Percentiles rank a stretch among this genome's conserved stretches.
Evolutionary conservation across 768 basidiomycete species (phyloP).

Genomic region (Cytidiella melzeri): DNA sequence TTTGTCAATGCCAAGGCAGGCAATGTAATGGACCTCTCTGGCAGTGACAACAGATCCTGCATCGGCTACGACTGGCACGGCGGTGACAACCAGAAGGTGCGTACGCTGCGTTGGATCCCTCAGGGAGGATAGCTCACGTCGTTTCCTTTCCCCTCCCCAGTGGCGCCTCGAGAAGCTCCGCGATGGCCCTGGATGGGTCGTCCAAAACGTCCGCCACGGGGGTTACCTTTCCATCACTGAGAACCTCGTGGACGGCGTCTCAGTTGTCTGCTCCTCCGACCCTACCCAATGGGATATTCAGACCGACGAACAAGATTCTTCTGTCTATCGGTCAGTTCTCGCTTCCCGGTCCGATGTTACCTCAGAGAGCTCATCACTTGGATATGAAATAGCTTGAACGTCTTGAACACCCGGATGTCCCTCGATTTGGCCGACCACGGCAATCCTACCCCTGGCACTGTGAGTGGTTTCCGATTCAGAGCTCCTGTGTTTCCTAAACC

Average conservation of each 20-base stretch:
- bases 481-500: background rate
- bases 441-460: conserved; percentile 35
- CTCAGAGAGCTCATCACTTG: background rate
- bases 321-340: conserved; percentile 36
- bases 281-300: conserved; percentile 46
- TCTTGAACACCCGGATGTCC: conserved; percentile 37
- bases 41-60: conserved; percentile 41
- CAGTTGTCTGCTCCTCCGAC: conserved; percentile 30
- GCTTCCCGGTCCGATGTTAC: background rate
- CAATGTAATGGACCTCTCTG: conserved; percentile 52
- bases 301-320: conserved; percentile 34
- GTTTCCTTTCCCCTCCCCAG: conserved; percentile 23
- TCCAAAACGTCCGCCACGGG: conserved; percentile 37
- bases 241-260: conserved; percentile 32
- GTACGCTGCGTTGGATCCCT: background rate
- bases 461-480: background rate
- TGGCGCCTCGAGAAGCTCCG: conserved; percentile 38
- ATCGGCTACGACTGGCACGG: conserved; percentile 41
- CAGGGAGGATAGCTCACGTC: background rate
- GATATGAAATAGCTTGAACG: conserved; percentile 35
- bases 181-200: conserved; percentile 25
- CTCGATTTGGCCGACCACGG: conserved; percentile 46
- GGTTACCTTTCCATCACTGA: conserved; percentile 5
- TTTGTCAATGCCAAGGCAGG: conserved; percentile 47
- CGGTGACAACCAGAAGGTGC: conserved; percentile 45